Conservation (phyloP, 306 rosid species). For the Dalbergia cultrata region DNA sequence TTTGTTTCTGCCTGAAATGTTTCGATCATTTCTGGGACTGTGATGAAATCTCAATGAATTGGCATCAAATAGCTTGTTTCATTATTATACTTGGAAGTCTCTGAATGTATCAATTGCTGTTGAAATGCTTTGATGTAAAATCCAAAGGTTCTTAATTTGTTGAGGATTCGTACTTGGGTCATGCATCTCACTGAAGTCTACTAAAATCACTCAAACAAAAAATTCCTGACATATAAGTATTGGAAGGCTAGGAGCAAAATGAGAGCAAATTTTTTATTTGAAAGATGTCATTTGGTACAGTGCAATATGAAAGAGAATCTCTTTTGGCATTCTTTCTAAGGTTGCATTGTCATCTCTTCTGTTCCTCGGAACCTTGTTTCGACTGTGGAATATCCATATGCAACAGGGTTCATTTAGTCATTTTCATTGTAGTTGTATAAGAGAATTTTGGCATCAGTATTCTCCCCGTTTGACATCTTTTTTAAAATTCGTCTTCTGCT, state of each 20-base stretch:
- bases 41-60: neutral
- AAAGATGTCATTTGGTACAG: neutral
- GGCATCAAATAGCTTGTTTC: slow-evolving; percentile 27
- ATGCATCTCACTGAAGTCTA: too few species aligned
- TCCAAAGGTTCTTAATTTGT: too few species aligned
- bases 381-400: neutral
- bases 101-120: too few species aligned
- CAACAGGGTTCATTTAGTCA: neutral
- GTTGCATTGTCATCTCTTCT: neutral
- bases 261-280: neutral
- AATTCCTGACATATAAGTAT: too few species aligned
- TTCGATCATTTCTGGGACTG: slow-evolving; percentile 23
- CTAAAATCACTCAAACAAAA: too few species aligned
- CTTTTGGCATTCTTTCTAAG: neutral
- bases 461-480: neutral
- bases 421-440: neutral
- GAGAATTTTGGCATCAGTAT: neutral
- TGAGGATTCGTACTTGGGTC: too few species aligned
- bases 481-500: neutral
- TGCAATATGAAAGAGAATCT: neutral
- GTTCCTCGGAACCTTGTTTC: neutral
- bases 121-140: too few species aligned
- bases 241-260: neutral
- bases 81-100: too few species aligned
- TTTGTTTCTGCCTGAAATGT: slow-evolving; percentile 25